phyloP scores from a whole-genome alignment of 768 basidiomycete species.

The Lentinula detonsa region DNA sequence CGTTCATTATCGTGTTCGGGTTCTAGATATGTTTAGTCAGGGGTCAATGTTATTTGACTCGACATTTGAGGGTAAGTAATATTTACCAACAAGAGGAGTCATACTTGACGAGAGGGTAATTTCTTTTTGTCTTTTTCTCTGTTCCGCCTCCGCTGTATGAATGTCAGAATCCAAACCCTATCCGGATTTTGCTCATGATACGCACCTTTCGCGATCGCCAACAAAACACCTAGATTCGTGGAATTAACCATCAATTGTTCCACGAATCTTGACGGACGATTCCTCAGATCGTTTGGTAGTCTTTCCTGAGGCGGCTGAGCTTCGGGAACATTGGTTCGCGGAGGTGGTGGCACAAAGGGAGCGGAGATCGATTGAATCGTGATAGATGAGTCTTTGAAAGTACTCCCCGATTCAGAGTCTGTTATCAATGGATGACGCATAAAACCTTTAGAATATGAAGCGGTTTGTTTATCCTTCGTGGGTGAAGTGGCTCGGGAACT shows the following conservation, averaged over 20 bases:
- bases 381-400: neutral
- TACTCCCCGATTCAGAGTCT: neutral
- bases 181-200: neutral
- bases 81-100: neutral
- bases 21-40: neutral
- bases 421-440: neutral
- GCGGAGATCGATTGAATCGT: neutral
- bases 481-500: neutral
- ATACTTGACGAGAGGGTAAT: neutral
- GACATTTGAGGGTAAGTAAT: neutral
- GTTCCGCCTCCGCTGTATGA: neutral
- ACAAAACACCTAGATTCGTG: neutral
- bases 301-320: neutral
- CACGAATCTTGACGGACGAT: constrained; percentile 1
- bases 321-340: neutral
- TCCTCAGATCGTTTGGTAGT: neutral
- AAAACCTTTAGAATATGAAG: neutral
- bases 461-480: neutral
- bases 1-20: neutral
- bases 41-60: neutral
- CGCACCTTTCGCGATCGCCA: constrained; percentile 1
- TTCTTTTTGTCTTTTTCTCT: neutral
- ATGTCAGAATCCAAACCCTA: neutral
- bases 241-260: constrained; percentile 5
- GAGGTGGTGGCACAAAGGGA: neutral